Percentiles rank a stretch among this genome's conserved stretches.
Evolutionary conservation across 2,329 filamentous ascomycete species (phyloP).

Genomic region (Penicillium crustosum): DNA sequence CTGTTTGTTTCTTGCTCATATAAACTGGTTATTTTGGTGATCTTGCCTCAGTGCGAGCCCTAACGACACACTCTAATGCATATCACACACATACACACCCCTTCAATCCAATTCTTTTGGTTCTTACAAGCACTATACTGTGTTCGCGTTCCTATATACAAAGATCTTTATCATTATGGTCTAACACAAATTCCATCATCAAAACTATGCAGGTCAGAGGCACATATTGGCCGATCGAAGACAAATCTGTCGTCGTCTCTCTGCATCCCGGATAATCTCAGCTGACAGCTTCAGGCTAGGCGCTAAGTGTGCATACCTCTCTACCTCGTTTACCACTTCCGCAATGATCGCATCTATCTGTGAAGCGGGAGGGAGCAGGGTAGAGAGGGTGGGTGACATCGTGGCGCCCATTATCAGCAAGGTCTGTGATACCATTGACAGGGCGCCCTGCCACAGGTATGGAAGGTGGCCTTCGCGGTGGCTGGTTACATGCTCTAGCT

Average conservation of each 20-base stretch:
- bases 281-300: constrained; percentile 74
- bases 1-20: constrained; percentile 10
- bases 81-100: background rate
- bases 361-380: constrained; percentile 58
- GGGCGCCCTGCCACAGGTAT: constrained; percentile 80
- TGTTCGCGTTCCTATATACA: background rate
- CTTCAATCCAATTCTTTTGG: background rate
- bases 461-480: constrained; percentile 82
- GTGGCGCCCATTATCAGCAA: constrained; percentile 81
- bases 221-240: constrained; percentile 22
- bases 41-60: background rate
- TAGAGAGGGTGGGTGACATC: constrained; percentile 71
- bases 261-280: constrained; percentile 78
- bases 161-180: background rate
- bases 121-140: background rate
- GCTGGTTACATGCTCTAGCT: constrained; percentile 74
- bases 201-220: constrained; percentile 7
- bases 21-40: background rate
- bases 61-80: background rate
- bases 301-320: constrained; percentile 70
- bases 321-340: constrained; percentile 73
- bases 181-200: background rate
- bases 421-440: constrained; percentile 80
- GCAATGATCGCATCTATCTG: constrained; percentile 74
- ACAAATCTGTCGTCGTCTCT: constrained; percentile 62